Evolutionary conservation across 371 early-diverging fungal genomes (phyloP), one percentile per base, ranked within the genome.

Genomic region (Mucor irregularis): DNA sequence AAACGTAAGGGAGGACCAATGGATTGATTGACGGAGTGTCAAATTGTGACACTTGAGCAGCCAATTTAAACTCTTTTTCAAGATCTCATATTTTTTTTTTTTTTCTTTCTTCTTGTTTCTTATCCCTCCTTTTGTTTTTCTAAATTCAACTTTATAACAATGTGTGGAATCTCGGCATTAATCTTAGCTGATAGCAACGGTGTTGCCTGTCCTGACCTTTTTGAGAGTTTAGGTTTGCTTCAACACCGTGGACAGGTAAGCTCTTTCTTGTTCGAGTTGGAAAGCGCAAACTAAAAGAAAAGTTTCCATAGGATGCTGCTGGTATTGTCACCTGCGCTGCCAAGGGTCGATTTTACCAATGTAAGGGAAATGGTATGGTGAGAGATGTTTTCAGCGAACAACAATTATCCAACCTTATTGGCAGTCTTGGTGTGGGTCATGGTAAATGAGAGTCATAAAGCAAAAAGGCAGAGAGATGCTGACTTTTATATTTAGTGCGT

Each of bases 291-390:
- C 40, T 39, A 39, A 39, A 16, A 21, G 16, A 5, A 14, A 16
- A 26, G n/a, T n/a, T n/a, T n/a, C n/a, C 2, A 29, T 70, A 97
- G 97, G 98, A 98, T 81, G 96, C 98, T 19, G 97, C 98, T n/a
- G 98, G 98, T 53, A 96, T 98, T 61, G 87, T 97, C 28, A 98
- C 98, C n/a, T 96, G 93, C 70, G 97, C 92, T 17, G 74, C 84
- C 44, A 90, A 93, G 68, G 98, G 98, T 42, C 89, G 97, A 35
- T 81, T 98, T 56, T 95, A 90, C 78, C 98, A 98, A 76, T 91
- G 94, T 79, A 98, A 98, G 74, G 96, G 93, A 56, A 98, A 94
- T 68, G 98, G 98, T 53, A 93, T 98, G 95, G 96, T 96, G 21
- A 85, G 93, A 46, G 97, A 98, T 69, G 96, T 97, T 16, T 97